Percentiles rank a stretch among this genome's conserved stretches.
These are phyloP conservation scores for Candida caryicola DNA, from an alignment of 805 yeast species.

Conservation along the genomic window DNA sequence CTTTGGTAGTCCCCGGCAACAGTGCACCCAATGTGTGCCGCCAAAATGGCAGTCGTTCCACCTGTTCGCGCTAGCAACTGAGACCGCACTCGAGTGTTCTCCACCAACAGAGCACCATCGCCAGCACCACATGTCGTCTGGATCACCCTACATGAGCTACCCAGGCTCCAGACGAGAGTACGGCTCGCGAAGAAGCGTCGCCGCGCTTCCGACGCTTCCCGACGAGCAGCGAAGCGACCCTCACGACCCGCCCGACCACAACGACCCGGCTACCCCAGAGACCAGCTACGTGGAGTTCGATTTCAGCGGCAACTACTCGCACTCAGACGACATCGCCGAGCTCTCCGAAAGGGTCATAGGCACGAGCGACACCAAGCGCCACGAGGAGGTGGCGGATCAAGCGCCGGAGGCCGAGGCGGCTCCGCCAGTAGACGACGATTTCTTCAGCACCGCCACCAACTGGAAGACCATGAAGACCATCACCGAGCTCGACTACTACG, in stretches of 20 bases:
- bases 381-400: constrained; percentile 1
- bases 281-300: constrained; percentile 30
- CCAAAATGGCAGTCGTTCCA: too few species aligned
- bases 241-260: neutral
- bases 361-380: neutral
- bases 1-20: too few species aligned
- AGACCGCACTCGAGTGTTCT: too few species aligned
- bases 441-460: constrained; percentile 41
- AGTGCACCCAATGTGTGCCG: too few species aligned
- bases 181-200: constrained; percentile 19
- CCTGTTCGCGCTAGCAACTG: too few species aligned
- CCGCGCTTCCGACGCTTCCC: constrained; percentile 23
- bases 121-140: neutral
- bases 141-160: neutral
- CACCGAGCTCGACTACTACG: constrained; percentile 73
- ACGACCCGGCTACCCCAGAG: constrained; percentile 8
- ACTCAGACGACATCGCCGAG: neutral
- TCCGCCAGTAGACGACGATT: constrained; percentile 14
- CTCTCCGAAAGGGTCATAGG: constrained; percentile 6
- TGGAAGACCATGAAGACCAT: constrained; percentile 91
- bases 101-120: too few species aligned
- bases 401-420: neutral
- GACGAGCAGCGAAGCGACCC: neutral
- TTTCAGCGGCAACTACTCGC: constrained; percentile 13
- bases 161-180: neutral